phyloP scores from a whole-genome alignment of 2,329 filamentous ascomycete genomes.

The Ascochyta lentis region DNA sequence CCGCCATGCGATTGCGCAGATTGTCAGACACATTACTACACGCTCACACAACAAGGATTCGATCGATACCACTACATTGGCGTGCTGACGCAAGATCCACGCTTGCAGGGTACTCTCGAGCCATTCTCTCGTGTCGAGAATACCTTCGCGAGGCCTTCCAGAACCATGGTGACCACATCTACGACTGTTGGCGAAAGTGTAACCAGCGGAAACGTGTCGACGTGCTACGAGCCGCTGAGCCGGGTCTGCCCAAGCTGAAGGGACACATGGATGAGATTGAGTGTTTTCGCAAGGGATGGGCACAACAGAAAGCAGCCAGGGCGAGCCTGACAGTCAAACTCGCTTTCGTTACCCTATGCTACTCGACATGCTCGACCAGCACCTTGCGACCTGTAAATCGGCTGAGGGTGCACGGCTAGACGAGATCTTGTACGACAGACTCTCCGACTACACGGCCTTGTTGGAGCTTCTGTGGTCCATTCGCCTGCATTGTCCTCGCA shows the following conservation, averaged over 20 bases:
- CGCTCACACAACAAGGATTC: neutral
- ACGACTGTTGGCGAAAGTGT: neutral
- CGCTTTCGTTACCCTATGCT: constrained; percentile 18
- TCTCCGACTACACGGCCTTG: constrained; percentile 21
- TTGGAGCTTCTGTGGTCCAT: constrained; percentile 19
- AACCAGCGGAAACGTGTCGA: neutral
- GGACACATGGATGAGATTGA: neutral
- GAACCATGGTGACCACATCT: neutral
- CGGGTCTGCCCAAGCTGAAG: neutral
- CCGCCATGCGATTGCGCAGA: neutral
- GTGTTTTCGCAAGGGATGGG: no score
- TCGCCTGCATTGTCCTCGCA: constrained; percentile 19
- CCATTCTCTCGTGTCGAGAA: neutral
- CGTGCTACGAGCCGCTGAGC: neutral
- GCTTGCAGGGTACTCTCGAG: neutral
- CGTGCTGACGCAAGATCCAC: neutral
- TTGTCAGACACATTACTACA: neutral
- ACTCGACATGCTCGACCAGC: constrained; percentile 22
- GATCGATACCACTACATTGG: neutral
- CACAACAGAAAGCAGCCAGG: no score
- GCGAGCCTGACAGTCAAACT: constrained; percentile 8
- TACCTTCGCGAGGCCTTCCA: neutral
- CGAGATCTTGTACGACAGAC: constrained; percentile 20
- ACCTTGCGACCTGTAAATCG: constrained; percentile 9
- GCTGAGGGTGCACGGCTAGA: constrained; percentile 20